A percentile compares a stretch with the other conserved stretches of the same genome.
These are phyloP conservation scores for Pichia sp. DNA, from an alignment of 1,139 yeast species.

Conservation along the genomic window DNA sequence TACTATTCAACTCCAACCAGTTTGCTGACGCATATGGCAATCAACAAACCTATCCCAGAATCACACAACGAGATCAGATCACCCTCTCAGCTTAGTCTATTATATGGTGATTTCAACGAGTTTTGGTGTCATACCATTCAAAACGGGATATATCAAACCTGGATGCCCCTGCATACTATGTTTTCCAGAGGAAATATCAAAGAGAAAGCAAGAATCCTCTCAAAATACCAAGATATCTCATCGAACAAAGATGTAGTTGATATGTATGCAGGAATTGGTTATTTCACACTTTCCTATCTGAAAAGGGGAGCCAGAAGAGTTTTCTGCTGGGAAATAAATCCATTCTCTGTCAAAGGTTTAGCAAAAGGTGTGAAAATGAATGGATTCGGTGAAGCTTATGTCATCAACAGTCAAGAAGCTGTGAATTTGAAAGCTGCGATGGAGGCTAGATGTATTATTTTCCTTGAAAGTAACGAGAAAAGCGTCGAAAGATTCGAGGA, in stretches of 20 bases:
- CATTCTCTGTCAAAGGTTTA: conserved; percentile 77
- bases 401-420: conserved; percentile 30
- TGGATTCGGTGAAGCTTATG: conserved; percentile 33
- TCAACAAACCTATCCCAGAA: conserved; percentile 59
- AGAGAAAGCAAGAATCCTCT: conserved; percentile 64
- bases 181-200: conserved; percentile 84
- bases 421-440: conserved; percentile 23
- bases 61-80: conserved; percentile 48
- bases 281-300: conserved; percentile 68
- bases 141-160: conserved; percentile 67
- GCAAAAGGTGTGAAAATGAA: conserved; percentile 45
- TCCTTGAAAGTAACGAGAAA: conserved; percentile 54
- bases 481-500: conserved; percentile 37
- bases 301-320: conserved; percentile 44
- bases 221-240: conserved; percentile 24
- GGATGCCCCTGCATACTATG: conserved; percentile 88
- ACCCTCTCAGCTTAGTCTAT: conserved; percentile 52
- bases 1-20: conserved; percentile 10
- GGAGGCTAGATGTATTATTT: conserved; percentile 35
- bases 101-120: conserved; percentile 67
- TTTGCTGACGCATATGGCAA: conserved; percentile 50
- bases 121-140: conserved; percentile 71
- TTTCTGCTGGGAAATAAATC: conserved; percentile 79
- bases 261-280: conserved; percentile 81
- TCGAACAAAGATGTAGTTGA: conserved; percentile 42